Base-by-base conservation (phyloP, 805 yeast genomes). In the Saccharomyces eubayanus region DNA sequence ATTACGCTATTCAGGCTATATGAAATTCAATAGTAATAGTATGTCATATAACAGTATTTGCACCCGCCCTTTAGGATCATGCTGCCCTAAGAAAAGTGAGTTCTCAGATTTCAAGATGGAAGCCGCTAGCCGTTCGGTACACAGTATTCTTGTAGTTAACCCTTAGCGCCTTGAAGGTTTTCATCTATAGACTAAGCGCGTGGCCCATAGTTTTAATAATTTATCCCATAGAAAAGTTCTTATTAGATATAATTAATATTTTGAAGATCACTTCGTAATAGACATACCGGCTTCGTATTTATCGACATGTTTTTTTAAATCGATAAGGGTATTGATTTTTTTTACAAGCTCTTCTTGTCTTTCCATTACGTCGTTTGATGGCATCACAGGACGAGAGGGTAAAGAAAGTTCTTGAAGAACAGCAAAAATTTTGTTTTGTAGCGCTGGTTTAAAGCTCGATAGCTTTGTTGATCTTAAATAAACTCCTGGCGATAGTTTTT, bases 301-400 rank as follows among this genome's bases (percentile, higher is more conserved):
- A 68, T 94, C 99, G 21, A 82, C 81, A 53, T 89, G 96, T 66
- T 82, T 85, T 72, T 92, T 92, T 14, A 91, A 75, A 53, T 94
- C 98, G 53, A 91, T 74, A 57, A 92, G 73, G 1, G 85, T 78
- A 11, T 82, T 83, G 30, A 89, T 87, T 0, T 84, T 74, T 58
- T 84, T 83, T 49, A 87, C 76, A 51, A 94, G 70, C 53, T 81
- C 82, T 61, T 92, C 97, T 64, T 86, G 90, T 62, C 81, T 82
- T 6, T 83, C 77, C 70, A 89, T 80, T 0, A 91, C 89, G 51
- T 77, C 82, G 36, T 85, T 81, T 0, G 98, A 87, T 4, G 96
- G 92, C 85, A 94, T 85, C 1, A 84, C 84, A 0, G 98, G 98
- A 59, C 85, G 84, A 4, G 83, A 72, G 0, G 97, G 85, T 9